Base-by-base conservation (phyloP, 1,284 basidiomycete species). In the Termitomyces sp. region DNA sequence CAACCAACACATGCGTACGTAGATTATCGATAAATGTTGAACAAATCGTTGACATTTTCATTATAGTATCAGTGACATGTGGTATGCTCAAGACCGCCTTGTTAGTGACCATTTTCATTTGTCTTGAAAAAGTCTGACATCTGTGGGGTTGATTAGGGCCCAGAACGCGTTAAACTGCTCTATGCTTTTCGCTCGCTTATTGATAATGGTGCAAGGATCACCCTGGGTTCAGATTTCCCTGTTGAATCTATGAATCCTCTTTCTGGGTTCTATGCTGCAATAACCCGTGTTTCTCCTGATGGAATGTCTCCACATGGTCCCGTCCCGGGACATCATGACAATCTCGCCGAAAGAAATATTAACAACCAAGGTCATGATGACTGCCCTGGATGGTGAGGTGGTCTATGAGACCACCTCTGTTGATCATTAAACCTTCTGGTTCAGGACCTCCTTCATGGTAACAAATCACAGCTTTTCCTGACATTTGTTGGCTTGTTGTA, bases 1-100 rank as follows among this genome's bases (percentile, higher is more conserved):
- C 93, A 97, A 67, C 93, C 93, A 1, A 93, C 91, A 4, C 93
- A 97, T 72, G 91, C 73, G 86, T 88, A 61, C 68, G 84, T 77
- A 50, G 38, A 37, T 37, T 19, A 47, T 33, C 56, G 18, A n/a
- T 26, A 34, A 49, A 52, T 24, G 37, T 38, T 19, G 30, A 21
- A 18, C 44, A n/a, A 42, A 6, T 44, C 14, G 28, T 21, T 56
- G 34, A 51, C 35, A 38, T 40, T 13, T 34, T 31, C n/a, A 6
- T 43, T 56, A 38, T 55, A 88, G 86, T 16, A 86, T 81, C 53
- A 86, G 84, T 57, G 91, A 96, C 68, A 95, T 95, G 93, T 88
- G 84, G 78, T 96, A 91, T 65, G 91, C 88, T 7, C 80, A 93
- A 67, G 80, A 84, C 47, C 83, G 91, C 52, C 70, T 95, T 57